phyloP scores from a whole-genome alignment of 169 alveolate genomes.

The Eimeria zaria region DNA sequence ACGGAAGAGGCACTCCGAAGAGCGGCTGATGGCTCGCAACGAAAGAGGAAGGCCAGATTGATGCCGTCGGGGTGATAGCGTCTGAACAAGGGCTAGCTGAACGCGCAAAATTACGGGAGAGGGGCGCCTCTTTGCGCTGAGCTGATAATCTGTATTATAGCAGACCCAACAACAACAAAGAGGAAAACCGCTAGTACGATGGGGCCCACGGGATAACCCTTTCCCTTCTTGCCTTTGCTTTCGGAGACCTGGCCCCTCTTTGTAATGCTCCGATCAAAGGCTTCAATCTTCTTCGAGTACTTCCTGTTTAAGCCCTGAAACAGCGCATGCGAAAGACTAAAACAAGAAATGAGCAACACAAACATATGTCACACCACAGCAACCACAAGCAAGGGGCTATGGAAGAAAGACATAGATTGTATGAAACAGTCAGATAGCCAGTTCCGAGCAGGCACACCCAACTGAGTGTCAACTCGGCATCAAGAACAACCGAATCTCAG shows the following conservation, averaged over 20 bases:
- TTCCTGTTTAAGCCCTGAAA: conserved; percentile 80
- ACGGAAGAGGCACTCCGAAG: background rate
- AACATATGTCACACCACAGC: background rate
- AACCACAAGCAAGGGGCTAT: background rate
- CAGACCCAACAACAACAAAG: conserved; percentile 93
- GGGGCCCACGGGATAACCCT: conserved; percentile 91
- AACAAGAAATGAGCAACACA: background rate
- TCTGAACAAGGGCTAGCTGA: background rate
- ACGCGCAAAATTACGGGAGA: background rate
- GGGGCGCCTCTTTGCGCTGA: conserved; percentile 87
- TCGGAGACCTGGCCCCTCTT: conserved; percentile 86
- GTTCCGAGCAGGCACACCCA: background rate
- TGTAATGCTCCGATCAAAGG: conserved; percentile 89
- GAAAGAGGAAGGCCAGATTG: background rate
- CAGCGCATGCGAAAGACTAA: background rate
- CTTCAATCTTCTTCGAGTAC: conserved; percentile 85
- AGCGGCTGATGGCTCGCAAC: background rate
- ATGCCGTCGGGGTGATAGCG: background rate
- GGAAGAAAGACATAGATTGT: too few relatives aligned
- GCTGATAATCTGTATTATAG: conserved; percentile 91
- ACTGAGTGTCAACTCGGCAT: background rate
- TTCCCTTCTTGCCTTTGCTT: conserved; percentile 77
- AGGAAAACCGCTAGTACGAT: conserved; percentile 90
- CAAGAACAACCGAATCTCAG: background rate
- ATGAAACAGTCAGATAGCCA: too few relatives aligned